Conservation (phyloP, 805 yeast species). For the Barnettozyma sucrosica region DNA sequence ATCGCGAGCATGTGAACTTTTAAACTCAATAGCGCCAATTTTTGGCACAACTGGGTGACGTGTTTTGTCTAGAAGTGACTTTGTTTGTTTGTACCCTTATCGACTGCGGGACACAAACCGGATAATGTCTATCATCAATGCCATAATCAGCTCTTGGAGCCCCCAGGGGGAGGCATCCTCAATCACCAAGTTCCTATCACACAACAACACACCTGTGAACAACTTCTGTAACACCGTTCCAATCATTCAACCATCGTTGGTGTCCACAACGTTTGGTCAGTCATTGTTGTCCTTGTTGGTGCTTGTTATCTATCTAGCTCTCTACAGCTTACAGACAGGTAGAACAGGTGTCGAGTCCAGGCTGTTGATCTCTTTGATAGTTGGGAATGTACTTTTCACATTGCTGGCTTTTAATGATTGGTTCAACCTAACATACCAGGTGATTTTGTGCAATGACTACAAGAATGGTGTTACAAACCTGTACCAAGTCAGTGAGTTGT, state of each 20-base stretch:
- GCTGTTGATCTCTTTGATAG: constrained; percentile 17
- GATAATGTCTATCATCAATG: constrained; percentile 5
- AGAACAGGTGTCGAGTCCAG: constrained; percentile 22
- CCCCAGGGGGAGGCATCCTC: constrained; percentile 7
- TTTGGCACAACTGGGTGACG: not conserved
- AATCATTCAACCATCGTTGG: constrained; percentile 20
- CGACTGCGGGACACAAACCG: no score
- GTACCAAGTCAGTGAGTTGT: constrained; percentile 21
- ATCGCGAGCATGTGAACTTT: constrained; percentile 1
- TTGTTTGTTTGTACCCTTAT: no score
- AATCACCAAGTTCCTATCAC: constrained; percentile 16
- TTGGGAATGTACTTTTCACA: constrained; percentile 18
- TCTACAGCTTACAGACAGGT: constrained; percentile 6
- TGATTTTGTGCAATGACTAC: constrained; percentile 25
- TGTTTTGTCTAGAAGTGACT: no score
- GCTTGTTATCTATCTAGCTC: constrained; percentile 9
- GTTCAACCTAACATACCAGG: constrained; percentile 21
- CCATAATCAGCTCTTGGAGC: constrained; percentile 8
- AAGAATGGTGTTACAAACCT: constrained; percentile 23
- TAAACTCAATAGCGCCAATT: not conserved
- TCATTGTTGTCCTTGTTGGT: constrained; percentile 16
- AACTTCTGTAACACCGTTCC: constrained; percentile 22
- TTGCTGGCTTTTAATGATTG: constrained; percentile 20
- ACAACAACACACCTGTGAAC: constrained; percentile 24
- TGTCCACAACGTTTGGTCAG: constrained; percentile 23